Evolutionary conservation across 306 rosid species (phyloP), one percentile per base, ranked within the genome.

Genomic region (Quillaja saponaria): DNA sequence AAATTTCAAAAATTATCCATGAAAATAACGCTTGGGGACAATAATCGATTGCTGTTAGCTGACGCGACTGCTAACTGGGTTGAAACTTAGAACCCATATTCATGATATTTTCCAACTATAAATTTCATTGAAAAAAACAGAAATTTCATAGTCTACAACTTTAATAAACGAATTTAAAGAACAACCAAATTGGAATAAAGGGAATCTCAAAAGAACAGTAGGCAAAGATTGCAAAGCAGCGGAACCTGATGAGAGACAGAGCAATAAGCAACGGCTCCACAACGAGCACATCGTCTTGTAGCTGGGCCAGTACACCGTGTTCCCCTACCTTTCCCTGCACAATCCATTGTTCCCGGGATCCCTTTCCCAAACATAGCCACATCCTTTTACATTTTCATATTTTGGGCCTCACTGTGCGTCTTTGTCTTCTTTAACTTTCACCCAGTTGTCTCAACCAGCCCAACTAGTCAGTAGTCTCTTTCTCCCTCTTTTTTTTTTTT

Each of bases 241-340:
- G 20, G 45, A 48, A 82, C 97, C 96, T 88, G 97, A 54, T 91
- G 96, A 63, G 91, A 62, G 60, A 81, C 67, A 31, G 96, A 82
- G 75, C 96, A 91, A 59, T 86, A 91, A 57, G 95, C 84, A 53
- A 91, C 90, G 38, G 95, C 97, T 72, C 75, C 92, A 40, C 97
- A 86, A 14, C 87, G 86, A 56, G 66, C 74, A 71, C 97, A 86
- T 7, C 81, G 80, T 33, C 85, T 78, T 0, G 67, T 79, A 53
- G 88, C 81, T 17, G 80, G 79, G 65, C 81, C 88, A 18, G 66
- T 50, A 76, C 97, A 91, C 63, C 87, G 78, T 9, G 71, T 61
- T 55, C 90, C 80, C 57, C 77, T 75, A 6, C 97, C 88, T 69
- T 70, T 84, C 47, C 90, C 94, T 70, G 95, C 95, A 71, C 98